Evolutionary conservation across 345 rosid genomes (phyloP), one percentile per base, ranked within the genome.

Genomic region (Aurinia saxatilis): DNA sequence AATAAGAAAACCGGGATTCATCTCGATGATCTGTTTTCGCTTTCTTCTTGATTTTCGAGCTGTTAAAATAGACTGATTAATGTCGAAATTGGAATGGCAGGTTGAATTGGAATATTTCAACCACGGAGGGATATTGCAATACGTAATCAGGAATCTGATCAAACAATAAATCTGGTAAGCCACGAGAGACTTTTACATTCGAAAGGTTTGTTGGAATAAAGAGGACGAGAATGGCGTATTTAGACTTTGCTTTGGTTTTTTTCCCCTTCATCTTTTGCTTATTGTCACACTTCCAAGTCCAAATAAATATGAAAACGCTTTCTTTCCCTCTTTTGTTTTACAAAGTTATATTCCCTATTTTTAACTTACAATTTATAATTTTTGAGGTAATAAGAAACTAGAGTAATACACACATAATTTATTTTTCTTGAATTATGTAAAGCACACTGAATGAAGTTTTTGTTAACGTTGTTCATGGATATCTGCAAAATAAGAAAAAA

Each of bases 41-140:
- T 18, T 10, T 52, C 9, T 14, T 2, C 60, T 11, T 39, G 21
- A 5, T n/a, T 11, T 48, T 1, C 10, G 18, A 33, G 18, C 34
- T 33, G n/a, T 30, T n/a, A 45, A 41, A 30, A 5, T 11, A 57
- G 40, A 40, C 19, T 47, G 34, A 13, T 58, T 5, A 8, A 8
- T 33, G 37, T 36, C 13, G 36, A 37, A 15, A 13, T 23, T 25
- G 33, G 23, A 50, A 50, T 49, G 35, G 76, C 75, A 86, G 90
- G 90, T 86, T 78, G 90, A 86, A 23, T 76, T 86, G 80, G 85
- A 58, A 0, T 86, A 86, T 60, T 86, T 86, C 57, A 66, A 82
- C 35, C 87, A 86, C 10, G 95, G 90, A 50, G 95, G 90, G 74
- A 84, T 86, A 60, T 80, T 86, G 74, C 87, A 78, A 38, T 83